These are phyloP conservation scores for Chenopodium formosanum DNA, from an alignment of 148 eudicot genomes.

Conservation along the genomic window DNA sequence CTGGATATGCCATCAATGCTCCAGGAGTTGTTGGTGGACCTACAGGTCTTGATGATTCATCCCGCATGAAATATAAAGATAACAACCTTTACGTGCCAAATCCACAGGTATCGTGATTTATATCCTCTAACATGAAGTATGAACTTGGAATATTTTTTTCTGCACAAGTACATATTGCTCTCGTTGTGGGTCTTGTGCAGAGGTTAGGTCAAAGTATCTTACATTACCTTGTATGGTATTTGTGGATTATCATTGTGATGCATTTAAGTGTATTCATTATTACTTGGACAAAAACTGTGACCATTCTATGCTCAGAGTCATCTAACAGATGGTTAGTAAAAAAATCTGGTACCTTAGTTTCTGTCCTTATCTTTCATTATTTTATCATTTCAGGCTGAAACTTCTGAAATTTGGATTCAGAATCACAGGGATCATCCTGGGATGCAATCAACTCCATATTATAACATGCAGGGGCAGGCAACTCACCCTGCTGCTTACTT, in stretches of 20 bases:
- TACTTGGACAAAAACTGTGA: no score
- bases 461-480: slow-evolving; percentile 70
- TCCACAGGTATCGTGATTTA: slow-evolving; percentile 56
- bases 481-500: slow-evolving; percentile 69
- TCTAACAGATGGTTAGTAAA: no score
- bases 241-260: not conserved
- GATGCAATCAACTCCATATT: slow-evolving; percentile 73
- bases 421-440: slow-evolving; percentile 65
- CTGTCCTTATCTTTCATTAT: not conserved
- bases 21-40: slow-evolving; percentile 80
- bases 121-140: not conserved
- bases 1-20: slow-evolving; percentile 75
- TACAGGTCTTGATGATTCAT: slow-evolving; percentile 69
- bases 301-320: not conserved
- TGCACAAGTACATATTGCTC: not conserved
- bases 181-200: not conserved
- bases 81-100: slow-evolving; percentile 70
- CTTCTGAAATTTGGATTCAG: slow-evolving; percentile 77
- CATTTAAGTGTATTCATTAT: no score
- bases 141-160: not conserved
- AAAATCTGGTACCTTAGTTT: not conserved
- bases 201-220: not conserved
- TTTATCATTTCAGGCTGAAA: slow-evolving; percentile 54
- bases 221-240: not conserved
- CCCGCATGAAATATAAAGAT: slow-evolving; percentile 85